Evolutionary conservation across 257 asterid genomes (phyloP).

Genomic region (Solanum neorickii): DNA sequence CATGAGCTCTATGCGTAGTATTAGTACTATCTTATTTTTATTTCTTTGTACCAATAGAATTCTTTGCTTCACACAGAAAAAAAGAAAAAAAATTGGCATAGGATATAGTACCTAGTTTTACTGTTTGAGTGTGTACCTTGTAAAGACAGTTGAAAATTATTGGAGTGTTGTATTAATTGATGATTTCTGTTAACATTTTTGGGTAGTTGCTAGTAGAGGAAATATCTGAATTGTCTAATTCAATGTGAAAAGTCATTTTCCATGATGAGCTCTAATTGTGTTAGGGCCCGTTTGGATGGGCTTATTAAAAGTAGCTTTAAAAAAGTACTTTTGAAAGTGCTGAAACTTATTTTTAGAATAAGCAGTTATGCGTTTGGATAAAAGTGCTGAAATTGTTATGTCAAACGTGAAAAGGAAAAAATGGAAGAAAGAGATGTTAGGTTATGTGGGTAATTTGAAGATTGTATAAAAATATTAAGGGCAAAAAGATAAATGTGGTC

Average conservation of each 20-base stretch:
- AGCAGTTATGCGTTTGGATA: no score
- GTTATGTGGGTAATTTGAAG: no score
- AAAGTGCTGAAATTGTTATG: no score
- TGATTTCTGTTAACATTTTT: not conserved
- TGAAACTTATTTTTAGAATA: no score
- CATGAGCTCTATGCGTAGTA: not conserved
- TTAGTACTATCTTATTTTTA: not conserved
- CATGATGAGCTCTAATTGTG: not conserved
- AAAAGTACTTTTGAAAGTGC: no score
- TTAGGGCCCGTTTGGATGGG: no score
- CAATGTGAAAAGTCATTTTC: not conserved
- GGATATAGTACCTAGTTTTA: not conserved
- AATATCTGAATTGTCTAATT: not conserved
- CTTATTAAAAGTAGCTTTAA: no score
- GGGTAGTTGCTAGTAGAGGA: not conserved
- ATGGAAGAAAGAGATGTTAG: no score
- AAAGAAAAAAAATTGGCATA: not conserved
- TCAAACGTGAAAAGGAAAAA: no score
- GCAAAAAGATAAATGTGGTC: no score
- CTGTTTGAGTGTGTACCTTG: not conserved
- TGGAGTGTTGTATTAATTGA: not conserved
- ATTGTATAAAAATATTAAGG: no score
- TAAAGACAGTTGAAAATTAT: not conserved
- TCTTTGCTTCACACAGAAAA: not conserved
- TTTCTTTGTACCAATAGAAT: not conserved